Evolutionary conservation across 495 filamentous ascomycete genomes (phyloP).

Genomic region (Neurospora sp.): DNA sequence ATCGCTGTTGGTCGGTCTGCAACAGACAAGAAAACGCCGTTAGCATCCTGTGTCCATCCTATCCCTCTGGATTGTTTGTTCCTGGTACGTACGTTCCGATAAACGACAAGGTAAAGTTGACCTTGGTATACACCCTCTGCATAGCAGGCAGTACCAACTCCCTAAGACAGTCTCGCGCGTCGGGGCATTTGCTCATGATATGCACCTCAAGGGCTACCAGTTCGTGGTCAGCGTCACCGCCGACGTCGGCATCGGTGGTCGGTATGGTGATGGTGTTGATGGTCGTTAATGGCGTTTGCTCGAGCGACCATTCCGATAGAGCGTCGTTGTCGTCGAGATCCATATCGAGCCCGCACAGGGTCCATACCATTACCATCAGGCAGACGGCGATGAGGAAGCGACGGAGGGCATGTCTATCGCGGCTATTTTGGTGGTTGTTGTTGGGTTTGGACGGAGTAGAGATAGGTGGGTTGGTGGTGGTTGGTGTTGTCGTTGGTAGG

Average conservation of each 20-base stretch:
- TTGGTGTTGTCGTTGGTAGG: neutral
- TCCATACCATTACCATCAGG: neutral
- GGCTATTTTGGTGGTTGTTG: neutral
- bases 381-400: neutral
- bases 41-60: neutral
- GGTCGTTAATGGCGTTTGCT: neutral
- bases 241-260: neutral
- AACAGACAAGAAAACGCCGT: neutral
- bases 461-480: neutral
- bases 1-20: slow-evolving; percentile 34
- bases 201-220: slow-evolving; percentile 76
- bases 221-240: neutral
- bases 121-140: slow-evolving; percentile 68
- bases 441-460: neutral
- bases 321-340: neutral
- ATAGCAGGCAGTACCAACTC: slow-evolving; percentile 79
- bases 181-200: slow-evolving; percentile 93
- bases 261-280: neutral
- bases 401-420: neutral
- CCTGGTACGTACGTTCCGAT: slow-evolving; percentile 52
- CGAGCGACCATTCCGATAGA: neutral
- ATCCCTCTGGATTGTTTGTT: neutral
- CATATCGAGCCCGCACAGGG: neutral
- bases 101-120: slow-evolving; percentile 83
- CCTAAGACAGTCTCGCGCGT: slow-evolving; percentile 68